Evolutionary conservation across 2,329 filamentous ascomycete genomes (phyloP).

Genomic region (Aspergillus quadrilineatus): DNA sequence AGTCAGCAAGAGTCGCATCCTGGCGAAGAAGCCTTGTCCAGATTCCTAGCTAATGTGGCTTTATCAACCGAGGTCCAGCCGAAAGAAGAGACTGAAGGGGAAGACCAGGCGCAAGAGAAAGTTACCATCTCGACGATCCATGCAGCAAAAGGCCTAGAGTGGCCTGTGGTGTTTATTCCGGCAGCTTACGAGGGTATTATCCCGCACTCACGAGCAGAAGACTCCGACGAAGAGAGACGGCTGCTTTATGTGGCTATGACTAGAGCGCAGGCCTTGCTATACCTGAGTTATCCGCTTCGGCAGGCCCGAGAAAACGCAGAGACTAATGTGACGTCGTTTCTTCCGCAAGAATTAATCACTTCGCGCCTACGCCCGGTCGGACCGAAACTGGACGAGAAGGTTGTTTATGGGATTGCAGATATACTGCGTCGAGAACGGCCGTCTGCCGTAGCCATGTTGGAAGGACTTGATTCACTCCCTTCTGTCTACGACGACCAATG

Average conservation of each 20-base stretch:
- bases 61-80: slow-evolving; percentile 71
- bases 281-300: slow-evolving; percentile 75
- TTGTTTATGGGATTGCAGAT: slow-evolving; percentile 65
- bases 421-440: slow-evolving; percentile 68
- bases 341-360: slow-evolving; percentile 57
- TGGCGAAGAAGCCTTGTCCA: slow-evolving; percentile 65
- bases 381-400: slow-evolving; percentile 64
- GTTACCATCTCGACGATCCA: slow-evolving; percentile 96
- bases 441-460: slow-evolving; percentile 54
- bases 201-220: slow-evolving; percentile 81
- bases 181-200: slow-evolving; percentile 87
- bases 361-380: slow-evolving; percentile 61
- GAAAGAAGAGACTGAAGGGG: slow-evolving; percentile 54
- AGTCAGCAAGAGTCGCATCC: slow-evolving; percentile 56
- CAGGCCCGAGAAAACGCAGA: slow-evolving; percentile 60
- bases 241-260: slow-evolving; percentile 97
- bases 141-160: slow-evolving; percentile 91
- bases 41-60: slow-evolving; percentile 85
- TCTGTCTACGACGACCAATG: slow-evolving; percentile 64
- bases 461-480: slow-evolving; percentile 45
- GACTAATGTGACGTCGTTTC: slow-evolving; percentile 69
- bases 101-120: slow-evolving; percentile 52
- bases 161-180: slow-evolving; percentile 92
- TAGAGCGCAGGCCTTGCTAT: slow-evolving; percentile 79
- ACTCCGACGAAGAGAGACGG: slow-evolving; percentile 81